Evolutionary conservation across 352 stramenopile genomes (phyloP).

Genomic region (Phytopythium oedochilum): DNA sequence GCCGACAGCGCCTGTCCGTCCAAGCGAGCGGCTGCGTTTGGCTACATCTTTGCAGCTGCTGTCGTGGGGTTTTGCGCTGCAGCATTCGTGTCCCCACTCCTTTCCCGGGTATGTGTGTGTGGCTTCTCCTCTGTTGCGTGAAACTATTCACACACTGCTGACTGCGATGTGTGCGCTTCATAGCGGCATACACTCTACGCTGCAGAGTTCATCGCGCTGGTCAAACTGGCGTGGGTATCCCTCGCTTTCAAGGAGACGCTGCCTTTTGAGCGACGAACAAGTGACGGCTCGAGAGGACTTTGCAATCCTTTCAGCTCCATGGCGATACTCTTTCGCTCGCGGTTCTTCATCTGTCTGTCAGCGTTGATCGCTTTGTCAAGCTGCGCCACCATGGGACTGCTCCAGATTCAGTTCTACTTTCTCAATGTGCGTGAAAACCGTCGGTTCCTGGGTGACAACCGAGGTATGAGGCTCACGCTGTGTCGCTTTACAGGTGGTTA

Average conservation of each 20-base stretch:
- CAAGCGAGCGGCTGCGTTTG: constrained; percentile 51
- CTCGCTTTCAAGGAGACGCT: constrained; percentile 64
- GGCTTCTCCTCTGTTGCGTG: constrained; percentile 21
- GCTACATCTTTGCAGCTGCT: constrained; percentile 47
- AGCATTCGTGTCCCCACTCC: constrained; percentile 41
- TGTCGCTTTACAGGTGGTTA: constrained; percentile 29
- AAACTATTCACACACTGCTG: constrained; percentile 36
- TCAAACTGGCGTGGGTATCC: constrained; percentile 39
- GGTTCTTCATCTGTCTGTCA: constrained; percentile 60
- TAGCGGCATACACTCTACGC: constrained; percentile 44
- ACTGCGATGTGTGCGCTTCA: background rate
- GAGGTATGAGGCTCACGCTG: background rate
- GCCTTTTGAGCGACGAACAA: constrained; percentile 14
- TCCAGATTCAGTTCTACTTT: constrained; percentile 66
- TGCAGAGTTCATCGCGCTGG: constrained; percentile 32
- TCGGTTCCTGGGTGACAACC: no score
- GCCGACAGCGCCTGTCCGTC: constrained; percentile 51
- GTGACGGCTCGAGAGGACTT: constrained; percentile 17
- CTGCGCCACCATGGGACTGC: constrained; percentile 48
- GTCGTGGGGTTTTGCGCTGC: constrained; percentile 51
- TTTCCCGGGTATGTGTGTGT: constrained; percentile 31
- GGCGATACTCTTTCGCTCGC: constrained; percentile 55
- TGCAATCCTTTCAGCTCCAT: constrained; percentile 56
- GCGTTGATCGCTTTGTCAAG: constrained; percentile 58
- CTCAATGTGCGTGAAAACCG: constrained; percentile 45